Conservation (phyloP, 2,329 filamentous ascomycete species). For the Epichloe baconii region DNA sequence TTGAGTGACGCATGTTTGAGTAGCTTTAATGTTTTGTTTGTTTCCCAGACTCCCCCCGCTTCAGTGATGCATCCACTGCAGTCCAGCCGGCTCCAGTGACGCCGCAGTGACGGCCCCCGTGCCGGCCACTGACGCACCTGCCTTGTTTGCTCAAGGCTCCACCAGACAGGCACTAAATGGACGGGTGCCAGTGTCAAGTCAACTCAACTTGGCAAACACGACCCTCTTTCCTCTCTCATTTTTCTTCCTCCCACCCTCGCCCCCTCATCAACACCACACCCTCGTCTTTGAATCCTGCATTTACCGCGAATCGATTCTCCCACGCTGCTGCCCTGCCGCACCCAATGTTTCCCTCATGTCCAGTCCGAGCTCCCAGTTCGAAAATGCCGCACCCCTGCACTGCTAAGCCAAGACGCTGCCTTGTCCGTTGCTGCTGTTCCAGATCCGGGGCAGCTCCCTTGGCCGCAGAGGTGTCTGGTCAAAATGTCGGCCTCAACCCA, state of each 20-base stretch:
- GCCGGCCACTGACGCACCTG: background rate
- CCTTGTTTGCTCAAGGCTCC: background rate
- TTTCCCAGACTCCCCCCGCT: background rate
- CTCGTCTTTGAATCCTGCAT: constrained; percentile 7
- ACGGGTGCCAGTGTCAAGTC: background rate
- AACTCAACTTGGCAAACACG: constrained; percentile 2
- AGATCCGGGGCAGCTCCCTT: constrained; percentile 1
- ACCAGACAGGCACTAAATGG: background rate
- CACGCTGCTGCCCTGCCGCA: constrained; percentile 17
- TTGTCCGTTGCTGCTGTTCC: constrained; percentile 1
- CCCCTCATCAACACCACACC: constrained; percentile 9
- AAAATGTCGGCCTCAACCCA: constrained; percentile 4
- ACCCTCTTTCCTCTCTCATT: constrained; percentile 2
- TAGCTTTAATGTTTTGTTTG: no score
- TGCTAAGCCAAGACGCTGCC: constrained; percentile 22
- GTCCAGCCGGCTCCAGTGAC: background rate
- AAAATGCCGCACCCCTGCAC: constrained; percentile 42
- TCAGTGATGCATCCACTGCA: background rate
- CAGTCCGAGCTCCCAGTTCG: constrained; percentile 33
- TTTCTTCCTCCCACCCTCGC: constrained; percentile 8
- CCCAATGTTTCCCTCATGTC: constrained; percentile 49
- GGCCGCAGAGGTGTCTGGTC: constrained; percentile 9
- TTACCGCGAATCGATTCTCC: constrained; percentile 12
- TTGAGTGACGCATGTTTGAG: no score
- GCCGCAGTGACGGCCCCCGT: constrained; percentile 1